Conservation (phyloP, 2,329 filamentous ascomycete genomes). For the Raffaelea ambrosiae region DNA sequence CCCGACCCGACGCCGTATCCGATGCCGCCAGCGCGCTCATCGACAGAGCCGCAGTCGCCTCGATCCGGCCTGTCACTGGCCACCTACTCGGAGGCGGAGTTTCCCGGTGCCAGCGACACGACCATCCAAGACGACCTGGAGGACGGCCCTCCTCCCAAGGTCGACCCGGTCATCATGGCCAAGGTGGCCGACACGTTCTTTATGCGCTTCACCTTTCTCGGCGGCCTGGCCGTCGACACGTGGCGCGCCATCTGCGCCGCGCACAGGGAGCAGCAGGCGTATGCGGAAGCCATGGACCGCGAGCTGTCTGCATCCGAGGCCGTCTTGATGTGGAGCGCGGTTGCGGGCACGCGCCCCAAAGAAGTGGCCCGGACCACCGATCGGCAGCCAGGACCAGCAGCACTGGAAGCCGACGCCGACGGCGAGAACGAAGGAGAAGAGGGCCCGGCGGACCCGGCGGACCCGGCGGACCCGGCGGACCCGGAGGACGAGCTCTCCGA, state of each 20-base stretch:
- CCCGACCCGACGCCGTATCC: not conserved
- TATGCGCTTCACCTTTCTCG: conserved; percentile 10
- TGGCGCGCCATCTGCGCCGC: conserved; percentile 5
- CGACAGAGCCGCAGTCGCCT: conserved; percentile 7
- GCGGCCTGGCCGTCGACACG: conserved; percentile 5
- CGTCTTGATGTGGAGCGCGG: conserved; percentile 10
- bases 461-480: not conserved
- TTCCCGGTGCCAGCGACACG: conserved; percentile 17
- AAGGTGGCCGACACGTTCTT: conserved; percentile 13
- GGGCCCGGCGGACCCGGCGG: not conserved
- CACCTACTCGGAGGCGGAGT: conserved; percentile 7
- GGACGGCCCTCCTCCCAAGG: conserved; percentile 11
- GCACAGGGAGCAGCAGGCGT: conserved; percentile 2
- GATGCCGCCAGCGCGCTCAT: conserved; percentile 1
- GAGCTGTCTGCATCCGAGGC: conserved; percentile 13
- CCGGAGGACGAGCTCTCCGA: not conserved
- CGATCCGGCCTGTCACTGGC: not conserved
- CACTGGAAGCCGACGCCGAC: not conserved
- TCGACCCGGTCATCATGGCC: conserved; percentile 15
- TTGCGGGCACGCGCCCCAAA: not conserved
- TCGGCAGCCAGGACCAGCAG: too few species aligned
- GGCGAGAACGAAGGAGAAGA: not conserved
- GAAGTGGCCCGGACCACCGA: too few species aligned
- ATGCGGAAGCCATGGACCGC: conserved; percentile 12
- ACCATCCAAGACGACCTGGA: conserved; percentile 16